A percentile compares a stretch with the other conserved stretches of the same genome.
These are phyloP conservation scores for Fraxinus anomala DNA, from an alignment of 257 asterid species.

Conservation along the genomic window DNA sequence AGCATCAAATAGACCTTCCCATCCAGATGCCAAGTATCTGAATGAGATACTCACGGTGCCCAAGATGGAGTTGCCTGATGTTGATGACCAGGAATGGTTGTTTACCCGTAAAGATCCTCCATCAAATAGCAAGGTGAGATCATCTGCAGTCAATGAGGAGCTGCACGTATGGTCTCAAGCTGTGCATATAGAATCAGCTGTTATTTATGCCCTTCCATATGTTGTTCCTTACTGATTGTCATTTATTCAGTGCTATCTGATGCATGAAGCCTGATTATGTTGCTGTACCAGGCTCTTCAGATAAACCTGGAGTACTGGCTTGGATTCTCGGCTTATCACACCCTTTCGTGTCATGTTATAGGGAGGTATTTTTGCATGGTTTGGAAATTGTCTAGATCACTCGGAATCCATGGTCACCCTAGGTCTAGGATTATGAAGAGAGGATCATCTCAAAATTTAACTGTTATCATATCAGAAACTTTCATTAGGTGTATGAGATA, in stretches of 20 bases:
- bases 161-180: conserved; percentile 65
- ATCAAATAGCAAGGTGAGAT: conserved; percentile 26
- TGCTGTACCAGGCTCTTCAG: not conserved
- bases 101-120: conserved; percentile 36
- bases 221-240: conserved; percentile 71
- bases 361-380: conserved; percentile 10
- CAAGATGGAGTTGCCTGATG: conserved; percentile 45
- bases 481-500: not conserved
- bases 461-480: not conserved
- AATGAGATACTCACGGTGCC: conserved; percentile 55
- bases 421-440: not conserved
- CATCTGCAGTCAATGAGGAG: conserved; percentile 28
- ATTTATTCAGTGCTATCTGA: conserved; percentile 9
- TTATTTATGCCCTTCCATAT: conserved; percentile 66
- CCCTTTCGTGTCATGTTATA: not conserved
- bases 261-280: conserved; percentile 2
- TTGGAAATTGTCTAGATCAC: conserved; percentile 3
- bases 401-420: not conserved
- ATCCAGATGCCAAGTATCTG: conserved; percentile 68
- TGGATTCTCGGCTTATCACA: not conserved
- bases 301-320: conserved; percentile 15
- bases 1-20: conserved; percentile 61
- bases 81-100: conserved; percentile 69
- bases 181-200: conserved; percentile 58
- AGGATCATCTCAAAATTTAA: not conserved